Percentiles rank a stretch among this genome's conserved stretches.
phyloP scores from a whole-genome alignment of 75 land plant genomes.

The Pseudotsuga menziesii region DNA sequence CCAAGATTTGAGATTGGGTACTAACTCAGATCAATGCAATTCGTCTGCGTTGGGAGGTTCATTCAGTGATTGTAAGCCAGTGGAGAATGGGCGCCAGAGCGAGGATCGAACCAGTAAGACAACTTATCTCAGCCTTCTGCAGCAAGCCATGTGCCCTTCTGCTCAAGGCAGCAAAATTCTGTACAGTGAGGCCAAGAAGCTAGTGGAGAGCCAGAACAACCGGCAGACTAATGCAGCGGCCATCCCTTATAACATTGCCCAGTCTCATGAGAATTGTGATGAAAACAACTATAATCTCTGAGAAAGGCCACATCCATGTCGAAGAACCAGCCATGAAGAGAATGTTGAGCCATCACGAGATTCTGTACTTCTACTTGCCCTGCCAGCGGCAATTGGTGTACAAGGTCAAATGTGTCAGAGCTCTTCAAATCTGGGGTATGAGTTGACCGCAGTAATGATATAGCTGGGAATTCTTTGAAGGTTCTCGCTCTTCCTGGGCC shows the following conservation, averaged over 20 bases:
- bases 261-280: no score
- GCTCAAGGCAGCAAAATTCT: slow-evolving; percentile 6
- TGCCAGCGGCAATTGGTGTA: neutral
- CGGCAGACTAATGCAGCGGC: no score
- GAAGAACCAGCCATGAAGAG: neutral
- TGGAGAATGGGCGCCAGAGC: neutral
- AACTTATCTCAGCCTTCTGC: neutral
- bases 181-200: neutral
- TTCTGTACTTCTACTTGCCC: neutral
- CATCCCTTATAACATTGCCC: no score
- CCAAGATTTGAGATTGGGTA: no score
- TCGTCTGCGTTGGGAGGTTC: neutral
- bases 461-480: no score
- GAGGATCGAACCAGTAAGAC: neutral
- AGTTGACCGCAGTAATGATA: no score
- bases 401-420: neutral
- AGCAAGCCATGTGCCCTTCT: slow-evolving; percentile 7
- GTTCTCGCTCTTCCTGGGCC: no score
- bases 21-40: neutral
- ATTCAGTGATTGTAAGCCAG: neutral
- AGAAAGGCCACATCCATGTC: neutral
- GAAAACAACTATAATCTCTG: neutral
- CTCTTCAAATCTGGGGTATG: neutral
- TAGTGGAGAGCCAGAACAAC: neutral
- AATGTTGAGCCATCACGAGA: neutral